Base-by-base conservation (phyloP, 805 yeast species). In the Kodamaea lidongshanica region DNA sequence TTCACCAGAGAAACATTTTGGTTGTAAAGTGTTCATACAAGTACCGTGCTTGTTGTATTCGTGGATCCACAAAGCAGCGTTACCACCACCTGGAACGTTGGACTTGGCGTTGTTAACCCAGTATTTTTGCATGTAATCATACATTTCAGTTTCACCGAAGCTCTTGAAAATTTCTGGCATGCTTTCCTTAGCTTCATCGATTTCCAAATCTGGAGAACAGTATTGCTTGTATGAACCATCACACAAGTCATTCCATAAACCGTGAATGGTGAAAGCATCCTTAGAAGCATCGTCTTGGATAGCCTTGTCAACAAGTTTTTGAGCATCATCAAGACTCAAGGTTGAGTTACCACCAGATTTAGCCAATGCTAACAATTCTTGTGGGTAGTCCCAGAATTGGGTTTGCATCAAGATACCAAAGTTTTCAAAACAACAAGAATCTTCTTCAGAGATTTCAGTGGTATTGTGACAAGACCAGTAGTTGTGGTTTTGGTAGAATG, bases 11-110 rank as follows among this genome's bases (percentile, higher is more conserved):
- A 59, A 63, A 33, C 70, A 63, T 7, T 34, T 24, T 12, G 70
- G 68, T 9, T 39, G 29, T 21, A 61, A 41, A 7, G 68, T 61
- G 18, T 51, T 55, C 38, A 63, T 54, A 39, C 70, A 63, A 3
- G 70, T 63, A 6, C 56, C 70, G 34, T 63, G 70, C 40, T 63
- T 63, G 46, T 63, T 63, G 46, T 42, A 63, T 41, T 63, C 68
- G 37, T 63, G 68, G 19, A 53, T 50, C 70, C 70, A 63, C 31
- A 63, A 46, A 12, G 42, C 37, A 19, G 48, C 52, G 32, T 51
- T 56, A 21, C 54, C 45, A 7, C 65, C 65, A 31, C 37, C 23
- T 3, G 37, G 37, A 6, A 40, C 44, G 25, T 40, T 40, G 18
- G 41, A 37, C 36, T 37, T 40, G 21, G 15, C 41, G 28, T 40